Conservation (phyloP, 805 yeast genomes). For the Limtongozyma cylindracea region DNA sequence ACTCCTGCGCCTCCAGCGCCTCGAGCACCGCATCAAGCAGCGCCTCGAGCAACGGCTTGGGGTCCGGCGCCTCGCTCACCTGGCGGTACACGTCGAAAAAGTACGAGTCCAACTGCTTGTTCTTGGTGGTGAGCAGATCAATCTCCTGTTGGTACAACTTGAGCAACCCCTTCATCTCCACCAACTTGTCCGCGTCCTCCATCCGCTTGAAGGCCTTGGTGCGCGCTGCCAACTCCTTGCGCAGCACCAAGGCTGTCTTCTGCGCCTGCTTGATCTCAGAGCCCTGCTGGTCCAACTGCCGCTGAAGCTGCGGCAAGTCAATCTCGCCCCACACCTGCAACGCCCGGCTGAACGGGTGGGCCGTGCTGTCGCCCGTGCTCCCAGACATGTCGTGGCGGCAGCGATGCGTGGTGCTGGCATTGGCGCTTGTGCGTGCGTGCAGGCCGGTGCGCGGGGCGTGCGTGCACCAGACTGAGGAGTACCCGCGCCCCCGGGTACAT, state of each 20-base stretch:
- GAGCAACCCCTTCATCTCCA: conserved; percentile 38
- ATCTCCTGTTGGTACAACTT: conserved; percentile 72
- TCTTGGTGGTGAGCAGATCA: conserved; percentile 55
- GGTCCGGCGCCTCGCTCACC: conserved; percentile 84
- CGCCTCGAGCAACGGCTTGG: conserved; percentile 52
- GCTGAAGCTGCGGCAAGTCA: conserved; percentile 46
- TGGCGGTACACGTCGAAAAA: conserved; percentile 54
- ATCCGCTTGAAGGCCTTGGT: conserved; percentile 75
- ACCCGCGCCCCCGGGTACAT: too few species aligned
- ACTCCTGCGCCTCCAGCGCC: conserved; percentile 21
- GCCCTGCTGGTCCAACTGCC: conserved; percentile 49
- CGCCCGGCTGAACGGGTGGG: conserved; percentile 18
- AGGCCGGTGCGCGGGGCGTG: too few species aligned
- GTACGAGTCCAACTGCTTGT: conserved; percentile 46
- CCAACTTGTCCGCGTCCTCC: conserved; percentile 37
- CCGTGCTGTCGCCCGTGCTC: too few species aligned
- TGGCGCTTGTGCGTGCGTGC: too few species aligned
- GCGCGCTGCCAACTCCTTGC: conserved; percentile 56
- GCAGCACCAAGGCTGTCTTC: conserved; percentile 32
- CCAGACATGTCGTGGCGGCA: neutral
- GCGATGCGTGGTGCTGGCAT: neutral
- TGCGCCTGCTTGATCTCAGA: conserved; percentile 48
- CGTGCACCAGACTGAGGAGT: too few species aligned
- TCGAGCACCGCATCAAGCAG: conserved; percentile 30
- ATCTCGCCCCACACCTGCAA: conserved; percentile 54